phyloP scores from a whole-genome alignment of 2,329 filamentous ascomycete species.

The Phyllosticta citriasiana region DNA sequence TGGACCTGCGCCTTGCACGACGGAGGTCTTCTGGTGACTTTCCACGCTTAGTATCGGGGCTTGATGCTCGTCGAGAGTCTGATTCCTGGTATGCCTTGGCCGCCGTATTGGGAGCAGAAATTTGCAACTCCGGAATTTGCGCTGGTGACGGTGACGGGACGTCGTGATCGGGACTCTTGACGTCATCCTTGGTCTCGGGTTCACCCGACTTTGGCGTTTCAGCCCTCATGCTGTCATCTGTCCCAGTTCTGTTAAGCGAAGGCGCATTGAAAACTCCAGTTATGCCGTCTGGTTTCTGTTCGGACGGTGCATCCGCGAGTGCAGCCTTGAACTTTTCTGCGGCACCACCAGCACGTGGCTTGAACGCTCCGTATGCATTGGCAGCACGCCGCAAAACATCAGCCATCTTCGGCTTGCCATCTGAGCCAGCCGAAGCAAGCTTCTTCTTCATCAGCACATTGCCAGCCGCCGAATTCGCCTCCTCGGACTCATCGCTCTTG shows the following conservation, averaged over 20 bases:
- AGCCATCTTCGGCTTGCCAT: slow-evolving; percentile 62
- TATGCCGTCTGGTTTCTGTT: slow-evolving; percentile 69
- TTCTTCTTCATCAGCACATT: slow-evolving; percentile 83
- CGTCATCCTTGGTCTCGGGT: not conserved
- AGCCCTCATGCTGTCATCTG: slow-evolving; percentile 9
- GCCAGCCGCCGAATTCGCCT: slow-evolving; percentile 65
- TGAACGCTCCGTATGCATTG: slow-evolving; percentile 63
- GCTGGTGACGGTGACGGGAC: slow-evolving; percentile 2
- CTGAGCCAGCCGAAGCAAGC: slow-evolving; percentile 30
- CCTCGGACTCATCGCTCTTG: slow-evolving; percentile 38
- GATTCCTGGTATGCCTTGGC: slow-evolving; percentile 17
- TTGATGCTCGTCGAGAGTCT: slow-evolving; percentile 25
- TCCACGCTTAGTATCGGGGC: slow-evolving; percentile 23
- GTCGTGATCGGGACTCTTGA: slow-evolving; percentile 1
- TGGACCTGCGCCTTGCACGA: slow-evolving; percentile 53
- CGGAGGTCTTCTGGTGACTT: slow-evolving; percentile 37
- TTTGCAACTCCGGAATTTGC: slow-evolving; percentile 11
- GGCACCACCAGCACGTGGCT: slow-evolving; percentile 77
- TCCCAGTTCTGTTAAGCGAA: slow-evolving; percentile 21
- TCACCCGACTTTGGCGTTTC: slow-evolving; percentile 13
- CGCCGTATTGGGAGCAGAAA: slow-evolving; percentile 13
- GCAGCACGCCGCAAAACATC: slow-evolving; percentile 73
- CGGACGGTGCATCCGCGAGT: slow-evolving; percentile 33
- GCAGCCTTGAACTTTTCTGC: slow-evolving; percentile 64
- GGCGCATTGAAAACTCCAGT: slow-evolving; percentile 80